phyloP scores from a whole-genome alignment of 805 yeast species.

The Komagataella kurtzmanii region DNA sequence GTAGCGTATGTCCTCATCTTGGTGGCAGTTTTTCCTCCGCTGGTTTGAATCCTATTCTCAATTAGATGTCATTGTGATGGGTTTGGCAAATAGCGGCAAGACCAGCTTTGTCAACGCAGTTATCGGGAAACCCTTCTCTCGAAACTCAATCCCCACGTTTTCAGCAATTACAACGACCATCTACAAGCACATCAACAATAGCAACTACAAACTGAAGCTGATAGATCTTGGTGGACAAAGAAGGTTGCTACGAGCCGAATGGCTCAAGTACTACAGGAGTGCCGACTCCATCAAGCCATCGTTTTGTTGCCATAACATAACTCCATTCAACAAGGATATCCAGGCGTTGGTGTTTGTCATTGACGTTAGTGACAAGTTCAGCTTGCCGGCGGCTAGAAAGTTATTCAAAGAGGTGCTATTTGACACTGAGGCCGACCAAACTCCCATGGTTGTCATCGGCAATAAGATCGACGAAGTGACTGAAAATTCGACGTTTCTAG shows the following conservation, averaged over 20 bases:
- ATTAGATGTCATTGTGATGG: slow-evolving; percentile 13
- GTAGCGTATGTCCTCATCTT: not conserved
- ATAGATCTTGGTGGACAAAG: slow-evolving; percentile 19
- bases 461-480: slow-evolving; percentile 13
- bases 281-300: slow-evolving; percentile 4
- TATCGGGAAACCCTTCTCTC: slow-evolving; percentile 4
- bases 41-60: slow-evolving; percentile 6
- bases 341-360: slow-evolving; percentile 11
- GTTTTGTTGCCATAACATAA: not conserved
- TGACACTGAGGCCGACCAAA: slow-evolving; percentile 6
- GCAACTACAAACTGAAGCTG: slow-evolving; percentile 8
- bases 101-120: slow-evolving; percentile 10
- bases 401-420: slow-evolving; percentile 9
- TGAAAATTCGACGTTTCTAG: slow-evolving; percentile 6
- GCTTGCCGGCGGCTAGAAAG: slow-evolving; percentile 9
- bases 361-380: slow-evolving; percentile 16
- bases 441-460: slow-evolving; percentile 16
- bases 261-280: slow-evolving; percentile 9
- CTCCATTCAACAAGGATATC: not conserved
- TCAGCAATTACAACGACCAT: not conserved
- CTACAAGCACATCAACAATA: not conserved
- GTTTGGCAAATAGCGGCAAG: slow-evolving; percentile 18
- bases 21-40: not conserved
- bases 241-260: slow-evolving; percentile 9
- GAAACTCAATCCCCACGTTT: slow-evolving; percentile 4